Evolutionary conservation across 2,329 filamentous ascomycete genomes (phyloP), one percentile per base, ranked within the genome.

Genomic region (Alternaria gaisen): DNA sequence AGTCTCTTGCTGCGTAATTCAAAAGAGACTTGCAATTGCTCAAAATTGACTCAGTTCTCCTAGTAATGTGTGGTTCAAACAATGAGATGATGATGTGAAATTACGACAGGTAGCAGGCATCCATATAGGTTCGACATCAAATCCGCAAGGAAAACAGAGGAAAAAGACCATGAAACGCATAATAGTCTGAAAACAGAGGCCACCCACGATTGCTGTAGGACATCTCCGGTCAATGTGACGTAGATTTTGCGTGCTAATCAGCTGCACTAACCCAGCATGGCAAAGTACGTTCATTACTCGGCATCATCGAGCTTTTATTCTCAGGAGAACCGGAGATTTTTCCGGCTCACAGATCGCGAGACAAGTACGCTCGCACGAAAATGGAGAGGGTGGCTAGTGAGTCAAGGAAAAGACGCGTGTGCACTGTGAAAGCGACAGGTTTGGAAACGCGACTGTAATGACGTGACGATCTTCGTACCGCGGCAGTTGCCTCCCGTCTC

Each of bases 181-280:
- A 4, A 28, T 14, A 43, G 5, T 7, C 34, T 36, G 24, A 22
- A 22, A 6, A 20, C 42, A 48, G 5, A 40, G 14, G 2, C 30
- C 16, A 34, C 14, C 28, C 18, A 22, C 36, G 6, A 42, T n/a
- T 20, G 12, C 14, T n/a, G n/a, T 22, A 28, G 5, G 28, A 24
- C n/a, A 48, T 55, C 36, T 59, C 56, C 36, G 52, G 56, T 50
- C 53, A 32, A 5, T 30, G 36, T 59, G 56, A 59, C 56, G 56
- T 59, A 46, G 24, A 44, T 38, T 18, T 26, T 20, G 28, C 36
- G 40, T 43, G 24, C 43, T 50, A 55, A 43, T 20, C 3, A 22
- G 26, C 10, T 5, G 12, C 30, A 30, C 52, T 56, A 59, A 36
- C 56, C 52, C 26, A 24, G 16, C 26, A n/a, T 38, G 22, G 56